phyloP scores from a whole-genome alignment of 345 rosid genomes.

The Rhodomyrtus tomentosa region DNA sequence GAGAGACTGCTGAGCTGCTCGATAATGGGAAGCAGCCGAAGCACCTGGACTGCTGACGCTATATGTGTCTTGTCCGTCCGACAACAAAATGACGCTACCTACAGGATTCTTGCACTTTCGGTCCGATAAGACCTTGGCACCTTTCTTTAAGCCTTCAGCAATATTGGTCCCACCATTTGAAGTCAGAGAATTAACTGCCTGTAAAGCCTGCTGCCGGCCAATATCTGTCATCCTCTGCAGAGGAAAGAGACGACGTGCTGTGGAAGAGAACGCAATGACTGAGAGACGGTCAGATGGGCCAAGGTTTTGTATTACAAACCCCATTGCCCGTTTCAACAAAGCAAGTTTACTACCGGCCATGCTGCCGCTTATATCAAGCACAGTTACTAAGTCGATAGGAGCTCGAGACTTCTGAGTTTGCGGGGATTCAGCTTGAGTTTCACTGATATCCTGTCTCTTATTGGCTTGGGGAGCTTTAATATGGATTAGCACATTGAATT shows the following conservation, averaged over 20 bases:
- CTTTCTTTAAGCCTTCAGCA: slow-evolving; percentile 84
- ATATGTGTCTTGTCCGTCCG: slow-evolving; percentile 95
- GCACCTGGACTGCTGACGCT: slow-evolving; percentile 37
- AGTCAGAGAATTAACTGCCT: slow-evolving; percentile 68
- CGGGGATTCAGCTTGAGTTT: slow-evolving; percentile 4
- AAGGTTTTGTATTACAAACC: slow-evolving; percentile 93
- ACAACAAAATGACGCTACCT: slow-evolving; percentile 71
- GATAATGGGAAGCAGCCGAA: not conserved
- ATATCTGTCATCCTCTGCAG: slow-evolving; percentile 75
- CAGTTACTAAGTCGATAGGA: slow-evolving; percentile 87
- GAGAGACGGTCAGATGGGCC: slow-evolving; percentile 88
- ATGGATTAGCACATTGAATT: slow-evolving; percentile 68
- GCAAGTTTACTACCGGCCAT: slow-evolving; percentile 96
- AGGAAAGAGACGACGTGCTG: slow-evolving; percentile 75
- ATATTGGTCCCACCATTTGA: slow-evolving; percentile 96
- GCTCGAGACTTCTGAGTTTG: slow-evolving; percentile 39
- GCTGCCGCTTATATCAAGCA: slow-evolving; percentile 98
- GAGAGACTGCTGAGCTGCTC: slow-evolving; percentile 43
- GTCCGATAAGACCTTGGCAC: slow-evolving; percentile 68
- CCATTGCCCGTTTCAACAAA: slow-evolving; percentile 95
- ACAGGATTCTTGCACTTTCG: slow-evolving; percentile 79
- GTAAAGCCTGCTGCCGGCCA: slow-evolving; percentile 72
- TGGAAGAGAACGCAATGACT: slow-evolving; percentile 84
- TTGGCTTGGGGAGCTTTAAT: slow-evolving; percentile 62
- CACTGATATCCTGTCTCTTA: slow-evolving; percentile 8